Base-by-base conservation (phyloP, 306 rosid genomes). In the Glycine tomentella region DNA sequence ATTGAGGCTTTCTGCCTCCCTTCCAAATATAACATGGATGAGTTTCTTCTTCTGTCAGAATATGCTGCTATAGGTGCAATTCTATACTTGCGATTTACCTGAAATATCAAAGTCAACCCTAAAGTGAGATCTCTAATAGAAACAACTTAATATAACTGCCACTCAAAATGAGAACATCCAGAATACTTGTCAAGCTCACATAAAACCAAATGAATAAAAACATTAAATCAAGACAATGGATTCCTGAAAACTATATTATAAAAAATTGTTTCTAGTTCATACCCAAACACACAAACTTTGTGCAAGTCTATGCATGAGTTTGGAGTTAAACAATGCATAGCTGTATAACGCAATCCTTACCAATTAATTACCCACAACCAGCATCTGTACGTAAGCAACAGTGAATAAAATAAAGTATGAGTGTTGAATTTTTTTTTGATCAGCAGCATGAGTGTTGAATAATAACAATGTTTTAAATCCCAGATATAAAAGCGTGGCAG, bases 11-110 rank as follows among this genome's bases (percentile, higher is more conserved):
- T 88, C 73, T 86, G 95, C 81, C 90, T 91, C 55, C 89, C 94
- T 15, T 91, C 97, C 40, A 82, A 55, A 57, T 61, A 82, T 49
- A 86, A 80, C 83, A 76, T 42, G 69, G 86, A 34, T 46, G 93
- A 16, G 82, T 75, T 86, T 80, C 92, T 90, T 85, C 89, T 87
- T 84, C 79, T 89, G 71, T 90, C 94, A 8, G 86, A 62, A 61
- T 87, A 82, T 48, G 89, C 36, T 49, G 82, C 78, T 53, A 80
- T 70, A 75, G 91, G 87, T 20, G 96, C 88, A 84, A 95, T 91
- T 90, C 94, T 87, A 74, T 90, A 95, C 80, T 76, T 90, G 73
- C 99, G 96, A 64, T 93, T 93, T 44, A 90, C 98, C 98, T 95
- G 87, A 64, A 55, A 87, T 72, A 70, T 76, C 62, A 85, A 83